Evolutionary conservation across 2,329 filamentous ascomycete species (phyloP).

Genomic region (Aureobasidium sp.): DNA sequence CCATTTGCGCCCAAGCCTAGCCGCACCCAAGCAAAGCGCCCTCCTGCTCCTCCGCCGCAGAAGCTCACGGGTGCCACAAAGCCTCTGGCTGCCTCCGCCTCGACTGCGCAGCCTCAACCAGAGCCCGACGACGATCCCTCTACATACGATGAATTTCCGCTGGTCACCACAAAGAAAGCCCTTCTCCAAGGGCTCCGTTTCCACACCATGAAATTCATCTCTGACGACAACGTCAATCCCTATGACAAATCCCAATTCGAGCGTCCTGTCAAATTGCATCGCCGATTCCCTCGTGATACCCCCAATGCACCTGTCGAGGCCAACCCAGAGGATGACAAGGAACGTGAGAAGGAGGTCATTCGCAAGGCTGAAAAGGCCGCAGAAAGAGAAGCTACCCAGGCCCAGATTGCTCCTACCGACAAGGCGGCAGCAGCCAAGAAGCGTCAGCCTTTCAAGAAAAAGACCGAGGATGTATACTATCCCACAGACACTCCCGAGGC

Average conservation of each 20-base stretch:
- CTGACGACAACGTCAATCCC: conserved; percentile 43
- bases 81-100: background rate
- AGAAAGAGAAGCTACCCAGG: conserved; percentile 77
- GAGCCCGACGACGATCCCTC: conserved; percentile 21
- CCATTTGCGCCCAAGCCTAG: conserved; percentile 11
- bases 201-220: conserved; percentile 76
- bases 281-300: conserved; percentile 71
- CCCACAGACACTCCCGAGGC: conserved; percentile 70
- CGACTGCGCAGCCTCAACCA: conserved; percentile 4
- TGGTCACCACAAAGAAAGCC: conserved; percentile 76
- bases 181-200: conserved; percentile 73
- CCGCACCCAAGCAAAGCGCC: conserved; percentile 1
- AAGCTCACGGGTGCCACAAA: conserved; percentile 15
- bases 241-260: conserved; percentile 78
- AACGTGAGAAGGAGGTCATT: conserved; percentile 52
- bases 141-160: conserved; percentile 50
- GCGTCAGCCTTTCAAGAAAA: conserved; percentile 62
- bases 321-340: conserved; percentile 54
- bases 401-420: conserved; percentile 82
- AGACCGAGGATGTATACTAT: conserved; percentile 77
- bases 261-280: conserved; percentile 79
- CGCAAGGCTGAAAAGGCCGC: conserved; percentile 72
- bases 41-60: conserved; percentile 16
- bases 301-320: conserved; percentile 41
- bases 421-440: conserved; percentile 51